These are phyloP conservation scores for Malus domestica DNA, from an alignment of 306 rosid species.

Conservation along the genomic window DNA sequence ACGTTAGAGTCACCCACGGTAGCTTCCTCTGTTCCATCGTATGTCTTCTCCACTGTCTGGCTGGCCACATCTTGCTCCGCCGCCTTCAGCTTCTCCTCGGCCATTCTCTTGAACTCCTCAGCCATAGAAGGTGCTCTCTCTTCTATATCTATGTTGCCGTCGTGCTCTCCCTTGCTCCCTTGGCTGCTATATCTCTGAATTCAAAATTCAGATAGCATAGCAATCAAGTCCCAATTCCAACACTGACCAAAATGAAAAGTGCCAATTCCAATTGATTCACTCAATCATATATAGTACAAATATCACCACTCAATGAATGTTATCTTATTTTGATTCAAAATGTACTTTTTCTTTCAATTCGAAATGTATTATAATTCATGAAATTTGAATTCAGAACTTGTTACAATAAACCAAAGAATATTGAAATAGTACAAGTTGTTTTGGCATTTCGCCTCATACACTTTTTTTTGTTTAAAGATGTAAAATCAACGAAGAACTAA, in stretches of 20 bases:
- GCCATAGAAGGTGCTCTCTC: slow-evolving; percentile 29
- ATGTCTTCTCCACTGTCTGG: slow-evolving; percentile 10
- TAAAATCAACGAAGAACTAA: no score
- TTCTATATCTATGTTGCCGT: not conserved
- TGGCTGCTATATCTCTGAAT: not conserved
- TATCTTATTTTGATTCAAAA: not conserved
- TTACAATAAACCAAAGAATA: no score
- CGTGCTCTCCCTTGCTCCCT: not conserved
- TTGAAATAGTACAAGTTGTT: no score
- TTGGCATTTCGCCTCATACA: no score
- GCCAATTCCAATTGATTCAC: not conserved
- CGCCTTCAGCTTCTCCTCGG: slow-evolving; percentile 23
- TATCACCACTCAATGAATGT: not conserved
- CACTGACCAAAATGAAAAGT: no score
- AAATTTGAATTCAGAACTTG: no score
- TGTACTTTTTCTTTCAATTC: not conserved
- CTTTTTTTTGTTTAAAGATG: no score
- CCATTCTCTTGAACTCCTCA: slow-evolving; percentile 11
- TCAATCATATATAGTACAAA: not conserved
- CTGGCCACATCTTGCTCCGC: slow-evolving; percentile 8
- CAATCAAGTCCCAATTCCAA: not conserved
- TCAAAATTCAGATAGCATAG: not conserved
- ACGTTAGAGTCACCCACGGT: not conserved
- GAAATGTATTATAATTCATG: no score
- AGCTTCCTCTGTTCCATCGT: slow-evolving; percentile 7